These are phyloP conservation scores for Beauveria sp. DNA, from an alignment of 2,329 filamentous ascomycete species.

Conservation along the genomic window DNA sequence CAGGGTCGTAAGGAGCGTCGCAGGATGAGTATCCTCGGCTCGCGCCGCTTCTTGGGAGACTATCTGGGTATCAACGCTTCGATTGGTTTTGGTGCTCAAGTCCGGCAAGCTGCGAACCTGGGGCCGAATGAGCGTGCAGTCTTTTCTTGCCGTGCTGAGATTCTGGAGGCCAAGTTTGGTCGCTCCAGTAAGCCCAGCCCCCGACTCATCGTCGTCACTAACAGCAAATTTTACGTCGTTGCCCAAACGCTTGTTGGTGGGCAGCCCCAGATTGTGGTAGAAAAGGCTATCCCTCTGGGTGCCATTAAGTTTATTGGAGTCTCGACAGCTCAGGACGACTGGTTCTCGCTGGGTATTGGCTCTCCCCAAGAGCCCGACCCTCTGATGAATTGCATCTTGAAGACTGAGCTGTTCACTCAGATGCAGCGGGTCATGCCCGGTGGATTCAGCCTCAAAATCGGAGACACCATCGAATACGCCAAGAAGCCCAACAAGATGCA, in stretches of 20 bases:
- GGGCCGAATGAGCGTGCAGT: conserved; percentile 64
- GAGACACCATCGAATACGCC: conserved; percentile 84
- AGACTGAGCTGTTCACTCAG: conserved; percentile 95
- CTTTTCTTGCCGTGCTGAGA: conserved; percentile 87
- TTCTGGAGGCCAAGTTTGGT: conserved; percentile 90
- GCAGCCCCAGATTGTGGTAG: conserved; percentile 71
- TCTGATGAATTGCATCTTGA: conserved; percentile 87
- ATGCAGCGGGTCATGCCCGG: conserved; percentile 74
- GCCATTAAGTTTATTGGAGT: conserved; percentile 81
- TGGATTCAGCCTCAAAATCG: conserved; percentile 73
- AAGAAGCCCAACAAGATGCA: conserved; percentile 96
- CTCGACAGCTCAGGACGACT: conserved; percentile 83
- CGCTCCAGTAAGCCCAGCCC: conserved; percentile 91
- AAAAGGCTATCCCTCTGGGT: conserved; percentile 74
- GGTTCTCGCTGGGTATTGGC: conserved; percentile 90
- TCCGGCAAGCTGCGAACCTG: conserved; percentile 68
- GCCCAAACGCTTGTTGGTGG: conserved; percentile 76
- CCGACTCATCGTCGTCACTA: conserved; percentile 76
- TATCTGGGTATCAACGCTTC: conserved; percentile 83
- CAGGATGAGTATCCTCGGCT: conserved; percentile 84
- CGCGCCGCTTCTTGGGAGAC: conserved; percentile 86
- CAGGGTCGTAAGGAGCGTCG: conserved; percentile 83
- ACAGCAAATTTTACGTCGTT: conserved; percentile 80
- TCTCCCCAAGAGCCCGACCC: conserved; percentile 88
- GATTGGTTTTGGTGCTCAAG: conserved; percentile 70